Base-by-base conservation (phyloP, 805 yeast genomes). In the Blastobotrys mokoenaii region DNA sequence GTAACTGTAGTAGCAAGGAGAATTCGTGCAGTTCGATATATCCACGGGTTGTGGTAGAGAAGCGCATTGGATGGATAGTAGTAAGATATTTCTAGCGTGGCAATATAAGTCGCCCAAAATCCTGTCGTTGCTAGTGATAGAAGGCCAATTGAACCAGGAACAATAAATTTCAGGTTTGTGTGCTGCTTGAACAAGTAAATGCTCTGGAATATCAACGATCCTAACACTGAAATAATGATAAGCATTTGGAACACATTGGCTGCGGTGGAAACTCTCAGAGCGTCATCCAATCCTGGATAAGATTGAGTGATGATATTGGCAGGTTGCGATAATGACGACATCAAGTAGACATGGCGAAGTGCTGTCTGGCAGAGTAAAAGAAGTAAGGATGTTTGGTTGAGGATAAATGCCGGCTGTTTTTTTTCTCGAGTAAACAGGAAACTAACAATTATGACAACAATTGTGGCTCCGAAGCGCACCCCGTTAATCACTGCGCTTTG, bases 161-260 rank as follows among this genome's bases (percentile, higher is more conserved):
- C 27, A 22, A 22, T 22, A 22, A 22, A 22, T 8, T 8, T 22
- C 7, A 22, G 27, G 7, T 22, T 22, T 16, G 25, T 18, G 29
- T 48, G 39, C n/a, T 60, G 60, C 12, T 56, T 48, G 66, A 85
- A 85, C 41, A 93, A 79, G 29, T 82, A 74, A 50, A 69, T 72
- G 7, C 84, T 75, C 65, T 90, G 97, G 58, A 78, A 78, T 1
- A 80, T 70, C 56, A 90, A 64, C 0, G 93, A 80, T 0, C 67
- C 50, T 60, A 86, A 84, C 44, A 89, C 75, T 8, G 76, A 66
- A 0, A 71, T 64, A 15, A 85, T 72, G 38, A 87, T 63, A 10
- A 87, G 49, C 3, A 80, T 69, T 51, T 80, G 80, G 46, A 84
- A 63, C 2, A 78, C 69, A 54, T 79, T 76, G 0, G 86, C 67